phyloP scores from a whole-genome alignment of 2,329 filamentous ascomycete species.

The Hypoxylon rubiginosum region DNA sequence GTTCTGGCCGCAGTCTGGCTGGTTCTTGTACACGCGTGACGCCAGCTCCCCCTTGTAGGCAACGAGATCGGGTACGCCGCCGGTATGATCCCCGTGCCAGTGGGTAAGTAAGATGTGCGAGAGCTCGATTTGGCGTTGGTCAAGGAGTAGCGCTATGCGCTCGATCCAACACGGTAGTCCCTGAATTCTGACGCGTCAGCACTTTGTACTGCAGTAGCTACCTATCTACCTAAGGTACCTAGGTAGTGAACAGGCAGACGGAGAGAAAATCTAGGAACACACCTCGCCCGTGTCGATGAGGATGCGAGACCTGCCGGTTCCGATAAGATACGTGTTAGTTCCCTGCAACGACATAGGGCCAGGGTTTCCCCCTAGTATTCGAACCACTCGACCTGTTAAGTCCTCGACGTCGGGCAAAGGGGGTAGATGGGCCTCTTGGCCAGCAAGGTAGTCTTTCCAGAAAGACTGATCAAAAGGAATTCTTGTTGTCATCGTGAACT shows the following conservation, averaged over 20 bases:
- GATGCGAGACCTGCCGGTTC: constrained; percentile 68
- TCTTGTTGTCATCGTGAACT: background rate
- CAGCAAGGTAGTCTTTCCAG: constrained; percentile 20
- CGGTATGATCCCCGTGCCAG: constrained; percentile 75
- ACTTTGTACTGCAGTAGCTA: too few species aligned
- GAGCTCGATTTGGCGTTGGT: constrained; percentile 66
- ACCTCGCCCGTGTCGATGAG: constrained; percentile 72
- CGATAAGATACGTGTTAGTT: constrained; percentile 78
- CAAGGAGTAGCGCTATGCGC: constrained; percentile 64
- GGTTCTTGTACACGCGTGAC: constrained; percentile 67
- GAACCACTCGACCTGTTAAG: constrained; percentile 42
- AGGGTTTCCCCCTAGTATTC: constrained; percentile 24
- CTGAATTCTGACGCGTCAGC: constrained; percentile 12
- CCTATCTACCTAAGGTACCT: too few species aligned
- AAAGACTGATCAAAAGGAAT: background rate
- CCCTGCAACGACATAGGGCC: constrained; percentile 47
- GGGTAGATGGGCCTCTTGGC: constrained; percentile 8
- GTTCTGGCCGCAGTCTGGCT: constrained; percentile 58
- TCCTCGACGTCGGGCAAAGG: constrained; percentile 9
- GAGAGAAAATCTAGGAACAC: too few species aligned
- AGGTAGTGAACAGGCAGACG: too few species aligned
- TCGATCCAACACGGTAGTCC: constrained; percentile 69
- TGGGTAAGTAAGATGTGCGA: constrained; percentile 71
- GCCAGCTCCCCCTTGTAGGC: constrained; percentile 59
- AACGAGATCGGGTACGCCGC: constrained; percentile 53